Evolutionary conservation across 108 stramenopile species (phyloP).

Genomic region (Skeletonema menzelii): DNA sequence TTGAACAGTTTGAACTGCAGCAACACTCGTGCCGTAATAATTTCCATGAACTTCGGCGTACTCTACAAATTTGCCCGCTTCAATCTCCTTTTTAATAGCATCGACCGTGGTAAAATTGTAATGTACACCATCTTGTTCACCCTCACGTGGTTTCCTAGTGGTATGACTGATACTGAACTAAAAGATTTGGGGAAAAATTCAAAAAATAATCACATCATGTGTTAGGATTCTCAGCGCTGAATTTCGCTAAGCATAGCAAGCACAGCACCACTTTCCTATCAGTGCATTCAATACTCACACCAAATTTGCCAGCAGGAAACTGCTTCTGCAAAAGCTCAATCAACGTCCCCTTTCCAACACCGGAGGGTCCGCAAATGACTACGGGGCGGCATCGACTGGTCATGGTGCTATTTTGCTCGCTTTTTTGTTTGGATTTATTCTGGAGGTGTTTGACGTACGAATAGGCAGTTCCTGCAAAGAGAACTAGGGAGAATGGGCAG

Average conservation of each 20-base stretch:
- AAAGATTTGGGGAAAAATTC: neutral
- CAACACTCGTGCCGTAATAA: constrained; percentile 91
- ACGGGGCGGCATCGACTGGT: constrained; percentile 19
- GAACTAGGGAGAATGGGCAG: constrained; percentile 20
- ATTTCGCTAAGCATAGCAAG: too few species aligned
- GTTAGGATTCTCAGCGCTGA: too few species aligned
- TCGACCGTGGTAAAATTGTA: constrained; percentile 92
- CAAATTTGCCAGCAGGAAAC: constrained; percentile 45
- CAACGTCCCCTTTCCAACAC: constrained; percentile 60
- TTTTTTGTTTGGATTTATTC: constrained; percentile 1
- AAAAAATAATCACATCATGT: neutral
- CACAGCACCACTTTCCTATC: neutral
- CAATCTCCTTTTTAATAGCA: constrained; percentile 84
- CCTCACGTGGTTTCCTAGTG: constrained; percentile 88
- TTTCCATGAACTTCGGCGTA: constrained; percentile 95
- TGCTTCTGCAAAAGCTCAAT: constrained; percentile 77
- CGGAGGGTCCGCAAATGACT: constrained; percentile 40
- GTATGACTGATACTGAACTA: constrained; percentile 93
- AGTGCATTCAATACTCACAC: neutral
- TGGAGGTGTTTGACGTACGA: constrained; percentile 11
- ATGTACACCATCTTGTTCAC: constrained; percentile 86
- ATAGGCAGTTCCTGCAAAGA: constrained; percentile 22
- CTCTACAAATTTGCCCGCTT: constrained; percentile 80
- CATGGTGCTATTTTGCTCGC: neutral
- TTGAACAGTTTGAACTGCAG: constrained; percentile 83